phyloP scores from a whole-genome alignment of 2,329 filamentous ascomycete species.

The Aspergillus pseudoterreus region DNA sequence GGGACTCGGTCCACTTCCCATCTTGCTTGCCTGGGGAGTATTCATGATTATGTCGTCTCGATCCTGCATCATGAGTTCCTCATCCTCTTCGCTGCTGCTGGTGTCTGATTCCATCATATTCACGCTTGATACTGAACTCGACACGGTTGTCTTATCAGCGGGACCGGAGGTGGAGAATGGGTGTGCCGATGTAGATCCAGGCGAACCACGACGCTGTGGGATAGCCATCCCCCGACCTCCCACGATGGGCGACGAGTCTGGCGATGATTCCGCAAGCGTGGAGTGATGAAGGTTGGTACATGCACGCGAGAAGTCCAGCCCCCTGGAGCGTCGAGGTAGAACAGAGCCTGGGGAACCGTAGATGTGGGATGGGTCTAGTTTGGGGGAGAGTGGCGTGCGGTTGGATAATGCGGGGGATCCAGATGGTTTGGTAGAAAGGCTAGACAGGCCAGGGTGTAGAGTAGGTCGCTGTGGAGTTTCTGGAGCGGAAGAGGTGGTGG shows the following conservation, averaged over 20 bases:
- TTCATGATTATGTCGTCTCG: slow-evolving; percentile 71
- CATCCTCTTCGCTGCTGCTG: slow-evolving; percentile 64
- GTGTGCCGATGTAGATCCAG: slow-evolving; percentile 55
- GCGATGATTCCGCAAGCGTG: slow-evolving; percentile 83
- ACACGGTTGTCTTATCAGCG: slow-evolving; percentile 67
- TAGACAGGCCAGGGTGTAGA: slow-evolving; percentile 62
- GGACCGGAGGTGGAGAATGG: slow-evolving; percentile 69
- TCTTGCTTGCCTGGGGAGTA: slow-evolving; percentile 72
- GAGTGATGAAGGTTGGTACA: slow-evolving; percentile 95
- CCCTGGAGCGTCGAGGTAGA: slow-evolving; percentile 81
- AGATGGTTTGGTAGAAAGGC: slow-evolving; percentile 57
- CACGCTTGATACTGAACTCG: slow-evolving; percentile 76
- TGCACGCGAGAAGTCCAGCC: slow-evolving; percentile 87
- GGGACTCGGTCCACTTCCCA: slow-evolving; percentile 42
- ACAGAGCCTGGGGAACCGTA: slow-evolving; percentile 87
- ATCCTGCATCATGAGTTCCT: slow-evolving; percentile 61
- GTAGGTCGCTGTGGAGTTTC: slow-evolving; percentile 69
- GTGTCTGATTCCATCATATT: slow-evolving; percentile 77
- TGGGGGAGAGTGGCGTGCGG: slow-evolving; percentile 72
- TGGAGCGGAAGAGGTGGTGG: slow-evolving; percentile 52
- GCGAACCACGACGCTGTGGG: slow-evolving; percentile 56
- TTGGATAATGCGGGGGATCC: slow-evolving; percentile 52
- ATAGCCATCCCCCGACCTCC: slow-evolving; percentile 64
- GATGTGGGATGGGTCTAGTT: slow-evolving; percentile 77
- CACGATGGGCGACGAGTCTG: slow-evolving; percentile 85